Evolutionary conservation across 164 flowering plant species (phyloP).

Genomic region (Nelumbo lutea): DNA sequence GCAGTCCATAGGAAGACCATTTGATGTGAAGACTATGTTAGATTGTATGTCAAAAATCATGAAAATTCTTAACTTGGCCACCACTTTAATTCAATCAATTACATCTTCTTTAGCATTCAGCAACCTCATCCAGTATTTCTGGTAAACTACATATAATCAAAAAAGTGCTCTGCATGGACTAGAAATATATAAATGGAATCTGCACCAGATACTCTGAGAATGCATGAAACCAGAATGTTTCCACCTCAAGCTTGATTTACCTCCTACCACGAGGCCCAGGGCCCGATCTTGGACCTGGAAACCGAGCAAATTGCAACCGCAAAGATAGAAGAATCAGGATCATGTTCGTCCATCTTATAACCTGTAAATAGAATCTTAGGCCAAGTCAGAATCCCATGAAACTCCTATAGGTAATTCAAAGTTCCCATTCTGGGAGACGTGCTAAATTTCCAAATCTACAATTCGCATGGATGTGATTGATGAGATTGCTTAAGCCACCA

Average conservation of each 20-base stretch:
- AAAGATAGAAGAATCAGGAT: constrained; percentile 49
- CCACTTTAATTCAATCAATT: no score
- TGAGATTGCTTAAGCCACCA: neutral
- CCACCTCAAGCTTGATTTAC: constrained; percentile 8
- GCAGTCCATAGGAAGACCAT: neutral
- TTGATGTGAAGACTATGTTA: neutral
- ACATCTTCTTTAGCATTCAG: neutral
- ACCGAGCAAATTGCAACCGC: constrained; percentile 64
- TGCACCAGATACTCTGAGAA: constrained; percentile 2
- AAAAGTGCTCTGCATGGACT: neutral
- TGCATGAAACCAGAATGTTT: neutral
- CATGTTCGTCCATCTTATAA: constrained; percentile 57
- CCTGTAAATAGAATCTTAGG: constrained; percentile 32
- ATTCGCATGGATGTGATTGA: neutral
- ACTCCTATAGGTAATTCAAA: neutral
- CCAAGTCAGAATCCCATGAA: neutral
- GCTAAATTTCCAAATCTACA: neutral
- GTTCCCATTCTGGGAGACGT: neutral
- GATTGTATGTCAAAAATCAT: neutral
- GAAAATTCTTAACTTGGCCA: neutral
- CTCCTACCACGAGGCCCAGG: constrained; percentile 44
- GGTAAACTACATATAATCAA: neutral
- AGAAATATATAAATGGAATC: neutral
- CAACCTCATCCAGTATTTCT: constrained; percentile 2
- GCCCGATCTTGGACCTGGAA: constrained; percentile 56